A percentile compares a stretch with the other conserved stretches of the same genome.
These are phyloP conservation scores for Phenoliferia sp. DNA, from an alignment of 1,284 basidiomycete species.

Conservation along the genomic window DNA sequence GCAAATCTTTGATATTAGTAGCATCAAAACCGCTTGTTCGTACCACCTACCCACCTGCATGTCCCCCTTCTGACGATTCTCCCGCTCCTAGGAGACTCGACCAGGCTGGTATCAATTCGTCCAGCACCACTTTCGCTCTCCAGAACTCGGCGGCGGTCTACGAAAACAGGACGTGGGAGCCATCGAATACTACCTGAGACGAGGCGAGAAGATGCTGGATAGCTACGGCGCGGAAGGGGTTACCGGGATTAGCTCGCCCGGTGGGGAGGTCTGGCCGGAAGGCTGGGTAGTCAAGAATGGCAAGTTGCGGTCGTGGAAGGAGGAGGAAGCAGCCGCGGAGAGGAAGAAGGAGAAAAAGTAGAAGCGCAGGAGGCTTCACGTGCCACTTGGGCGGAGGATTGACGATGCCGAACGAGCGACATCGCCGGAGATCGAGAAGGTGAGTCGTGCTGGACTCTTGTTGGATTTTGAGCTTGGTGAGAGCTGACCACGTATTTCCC, in stretches of 20 bases:
- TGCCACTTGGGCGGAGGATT: no score
- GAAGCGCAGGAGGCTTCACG: no score
- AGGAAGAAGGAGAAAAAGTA: not conserved
- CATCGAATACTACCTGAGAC: conserved; percentile 34
- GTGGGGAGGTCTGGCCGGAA: conserved; percentile 1
- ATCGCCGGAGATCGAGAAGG: no score
- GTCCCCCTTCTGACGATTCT: not conserved
- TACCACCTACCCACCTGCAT: not conserved
- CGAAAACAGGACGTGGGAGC: conserved; percentile 31
- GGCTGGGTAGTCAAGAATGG: conserved; percentile 23
- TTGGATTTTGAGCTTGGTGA: no score
- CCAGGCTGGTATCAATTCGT: conserved; percentile 34
- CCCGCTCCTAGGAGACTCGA: conserved; percentile 23
- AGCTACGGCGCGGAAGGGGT: conserved; percentile 20
- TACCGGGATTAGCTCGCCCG: conserved; percentile 22
- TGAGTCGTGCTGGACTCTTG: no score
- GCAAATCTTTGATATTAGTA: conserved; percentile 29
- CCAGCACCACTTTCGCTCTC: conserved; percentile 34
- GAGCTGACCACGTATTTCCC: no score
- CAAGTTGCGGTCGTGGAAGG: not conserved
- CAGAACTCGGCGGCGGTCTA: conserved; percentile 31
- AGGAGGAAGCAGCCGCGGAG: not conserved
- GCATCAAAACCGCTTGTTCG: conserved; percentile 25
- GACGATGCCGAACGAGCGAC: no score
- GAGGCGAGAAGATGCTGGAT: conserved; percentile 36